phyloP scores from a whole-genome alignment of 257 asterid genomes.

The Penstemon davidsonii region DNA sequence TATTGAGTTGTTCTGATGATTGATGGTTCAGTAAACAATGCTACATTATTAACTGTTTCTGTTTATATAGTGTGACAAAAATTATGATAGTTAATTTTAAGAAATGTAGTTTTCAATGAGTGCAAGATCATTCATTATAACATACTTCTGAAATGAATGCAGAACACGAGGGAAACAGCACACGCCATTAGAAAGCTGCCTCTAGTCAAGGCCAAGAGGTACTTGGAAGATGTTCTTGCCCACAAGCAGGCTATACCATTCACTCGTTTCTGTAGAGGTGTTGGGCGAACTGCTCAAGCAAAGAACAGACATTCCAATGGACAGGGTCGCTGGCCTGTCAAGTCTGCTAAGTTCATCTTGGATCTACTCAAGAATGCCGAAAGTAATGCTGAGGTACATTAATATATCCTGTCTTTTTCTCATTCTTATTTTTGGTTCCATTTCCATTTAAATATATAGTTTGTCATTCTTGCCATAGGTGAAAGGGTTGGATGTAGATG shows the following conservation, averaged over 20 bases:
- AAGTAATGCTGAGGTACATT: slow-evolving; percentile 83
- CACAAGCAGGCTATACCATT: slow-evolving; percentile 92
- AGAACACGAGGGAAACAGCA: slow-evolving; percentile 91
- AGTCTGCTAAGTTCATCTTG: slow-evolving; percentile 68
- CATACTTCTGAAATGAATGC: background rate
- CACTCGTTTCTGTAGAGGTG: slow-evolving; percentile 81
- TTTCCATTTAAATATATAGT: background rate
- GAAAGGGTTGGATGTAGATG: slow-evolving; percentile 77
- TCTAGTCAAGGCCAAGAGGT: slow-evolving; percentile 78
- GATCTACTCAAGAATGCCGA: slow-evolving; percentile 84
- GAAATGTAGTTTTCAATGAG: no score
- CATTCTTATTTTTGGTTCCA: background rate
- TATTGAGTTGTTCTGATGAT: slow-evolving; percentile 28
- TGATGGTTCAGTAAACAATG: slow-evolving; percentile 46
- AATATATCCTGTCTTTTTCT: background rate
- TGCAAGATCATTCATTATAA: background rate
- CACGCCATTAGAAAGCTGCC: slow-evolving; percentile 79
- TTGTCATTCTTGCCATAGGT: slow-evolving; percentile 37
- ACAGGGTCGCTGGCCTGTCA: slow-evolving; percentile 92
- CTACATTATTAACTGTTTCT: slow-evolving; percentile 2
- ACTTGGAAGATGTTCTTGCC: slow-evolving; percentile 81
- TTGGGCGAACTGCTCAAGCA: slow-evolving; percentile 93
- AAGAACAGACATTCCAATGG: slow-evolving; percentile 88
- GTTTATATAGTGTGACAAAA: no score
- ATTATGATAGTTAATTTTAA: no score